A percentile compares a stretch with the other conserved stretches of the same genome.
These are phyloP conservation scores for Viola odorata DNA, from an alignment of 345 rosid genomes.

Conservation along the genomic window DNA sequence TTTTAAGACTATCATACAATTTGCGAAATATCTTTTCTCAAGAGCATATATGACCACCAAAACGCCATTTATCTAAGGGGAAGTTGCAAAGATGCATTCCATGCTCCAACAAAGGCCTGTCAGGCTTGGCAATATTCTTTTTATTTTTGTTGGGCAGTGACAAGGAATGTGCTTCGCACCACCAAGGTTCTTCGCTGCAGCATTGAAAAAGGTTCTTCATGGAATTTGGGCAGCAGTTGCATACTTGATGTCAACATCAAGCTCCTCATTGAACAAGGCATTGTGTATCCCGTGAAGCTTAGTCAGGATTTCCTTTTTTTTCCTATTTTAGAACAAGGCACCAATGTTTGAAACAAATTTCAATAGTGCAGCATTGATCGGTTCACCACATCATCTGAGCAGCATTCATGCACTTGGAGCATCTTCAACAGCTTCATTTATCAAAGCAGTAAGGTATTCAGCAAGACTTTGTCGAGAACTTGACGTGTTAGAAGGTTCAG, in stretches of 20 bases:
- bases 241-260: too few species aligned
- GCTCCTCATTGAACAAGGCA: too few species aligned
- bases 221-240: too few species aligned
- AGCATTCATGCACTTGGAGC: slow-evolving; percentile 1
- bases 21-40: too few species aligned
- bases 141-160: neutral
- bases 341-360: too few species aligned
- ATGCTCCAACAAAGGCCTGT: neutral
- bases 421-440: slow-evolving; percentile 48
- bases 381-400: neutral
- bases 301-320: too few species aligned
- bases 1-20: too few species aligned
- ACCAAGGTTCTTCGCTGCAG: neutral
- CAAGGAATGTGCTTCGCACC: neutral
- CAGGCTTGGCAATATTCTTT: neutral
- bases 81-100: neutral
- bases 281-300: too few species aligned
- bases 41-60: too few species aligned
- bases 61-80: too few species aligned
- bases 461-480: slow-evolving; percentile 61
- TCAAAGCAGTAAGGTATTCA: slow-evolving; percentile 74
- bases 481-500: slow-evolving; percentile 40
- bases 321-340: too few species aligned
- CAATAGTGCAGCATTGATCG: too few species aligned
- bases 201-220: neutral